phyloP scores from a whole-genome alignment of 257 asterid genomes.

The Solanum microdontum region DNA sequence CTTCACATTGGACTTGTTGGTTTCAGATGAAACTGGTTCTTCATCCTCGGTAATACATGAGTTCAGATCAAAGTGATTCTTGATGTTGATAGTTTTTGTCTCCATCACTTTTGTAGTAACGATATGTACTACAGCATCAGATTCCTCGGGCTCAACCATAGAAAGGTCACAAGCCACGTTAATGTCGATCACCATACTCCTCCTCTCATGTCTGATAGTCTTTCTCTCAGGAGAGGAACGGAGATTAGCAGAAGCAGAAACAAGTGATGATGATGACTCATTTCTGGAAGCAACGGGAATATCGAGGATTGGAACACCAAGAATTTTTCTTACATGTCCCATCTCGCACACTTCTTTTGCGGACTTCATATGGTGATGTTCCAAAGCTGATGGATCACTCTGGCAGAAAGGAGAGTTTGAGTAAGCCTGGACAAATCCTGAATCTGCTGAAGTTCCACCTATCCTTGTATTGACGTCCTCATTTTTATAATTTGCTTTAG shows the following conservation, averaged over 20 bases:
- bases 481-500: conserved; percentile 21
- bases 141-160: conserved; percentile 30
- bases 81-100: conserved; percentile 6
- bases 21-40: conserved; percentile 32
- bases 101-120: conserved; percentile 19
- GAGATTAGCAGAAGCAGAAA: conserved; percentile 20
- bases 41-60: conserved; percentile 56
- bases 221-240: conserved; percentile 16
- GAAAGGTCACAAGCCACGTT: conserved; percentile 49
- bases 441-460: conserved; percentile 8
- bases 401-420: conserved; percentile 5
- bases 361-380: conserved; percentile 11
- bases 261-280: conserved; percentile 22
- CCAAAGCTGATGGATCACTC: conserved; percentile 5
- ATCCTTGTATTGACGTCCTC: conserved; percentile 13
- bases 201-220: conserved; percentile 15
- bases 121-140: conserved; percentile 18
- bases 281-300: conserved; percentile 13
- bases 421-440: conserved; percentile 21
- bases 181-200: conserved; percentile 54
- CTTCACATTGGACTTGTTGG: conserved; percentile 17
- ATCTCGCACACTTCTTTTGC: conserved; percentile 20
- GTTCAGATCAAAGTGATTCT: conserved; percentile 64
- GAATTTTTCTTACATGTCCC: conserved; percentile 37
- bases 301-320: conserved; percentile 69